These are phyloP conservation scores for Crithidia acanthocephali DNA, from an alignment of 208 protist genomes.

Conservation along the genomic window DNA sequence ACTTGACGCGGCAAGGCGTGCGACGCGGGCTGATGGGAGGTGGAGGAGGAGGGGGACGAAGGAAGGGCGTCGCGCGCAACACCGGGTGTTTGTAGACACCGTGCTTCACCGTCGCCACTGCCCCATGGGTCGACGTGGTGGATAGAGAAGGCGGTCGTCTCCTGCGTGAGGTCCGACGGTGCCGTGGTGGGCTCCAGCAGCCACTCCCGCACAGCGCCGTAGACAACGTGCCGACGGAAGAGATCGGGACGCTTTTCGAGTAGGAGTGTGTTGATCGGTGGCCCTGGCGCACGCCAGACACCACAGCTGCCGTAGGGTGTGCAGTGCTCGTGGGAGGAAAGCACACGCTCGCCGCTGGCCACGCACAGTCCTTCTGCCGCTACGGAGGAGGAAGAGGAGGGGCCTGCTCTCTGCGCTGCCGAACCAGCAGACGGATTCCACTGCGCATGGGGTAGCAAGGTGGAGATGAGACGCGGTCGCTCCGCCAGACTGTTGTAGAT, in stretches of 20 bases:
- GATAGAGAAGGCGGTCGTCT: neutral
- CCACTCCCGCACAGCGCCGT: slow-evolving; percentile 32
- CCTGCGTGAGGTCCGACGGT: neutral
- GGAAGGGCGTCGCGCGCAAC: too few relatives aligned
- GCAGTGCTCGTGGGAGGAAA: too few relatives aligned
- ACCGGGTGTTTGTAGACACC: too few relatives aligned
- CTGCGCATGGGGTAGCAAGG: slow-evolving; percentile 25
- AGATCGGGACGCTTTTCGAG: slow-evolving; percentile 40
- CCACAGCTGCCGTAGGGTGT: neutral
- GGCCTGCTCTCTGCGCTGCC: too few relatives aligned
- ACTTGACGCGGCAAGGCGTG: neutral
- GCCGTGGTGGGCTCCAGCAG: neutral
- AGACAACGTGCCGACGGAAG: slow-evolving; percentile 41
- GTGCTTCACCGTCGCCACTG: neutral
- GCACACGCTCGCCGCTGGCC: too few relatives aligned
- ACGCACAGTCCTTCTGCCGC: too few relatives aligned
- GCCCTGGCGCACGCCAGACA: slow-evolving; percentile 20
- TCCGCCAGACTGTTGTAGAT: slow-evolving; percentile 78
- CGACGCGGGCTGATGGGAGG: neutral
- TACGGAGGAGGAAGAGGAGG: neutral
- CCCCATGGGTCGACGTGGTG: neutral
- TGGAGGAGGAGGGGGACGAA: too few relatives aligned
- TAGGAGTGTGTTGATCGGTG: slow-evolving; percentile 54
- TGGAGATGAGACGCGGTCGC: slow-evolving; percentile 57
- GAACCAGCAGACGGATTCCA: neutral